Percentiles rank a stretch among this genome's conserved stretches.
These are phyloP conservation scores for Wickerhamomyces bovis DNA, from an alignment of 805 yeast genomes.

Conservation along the genomic window DNA sequence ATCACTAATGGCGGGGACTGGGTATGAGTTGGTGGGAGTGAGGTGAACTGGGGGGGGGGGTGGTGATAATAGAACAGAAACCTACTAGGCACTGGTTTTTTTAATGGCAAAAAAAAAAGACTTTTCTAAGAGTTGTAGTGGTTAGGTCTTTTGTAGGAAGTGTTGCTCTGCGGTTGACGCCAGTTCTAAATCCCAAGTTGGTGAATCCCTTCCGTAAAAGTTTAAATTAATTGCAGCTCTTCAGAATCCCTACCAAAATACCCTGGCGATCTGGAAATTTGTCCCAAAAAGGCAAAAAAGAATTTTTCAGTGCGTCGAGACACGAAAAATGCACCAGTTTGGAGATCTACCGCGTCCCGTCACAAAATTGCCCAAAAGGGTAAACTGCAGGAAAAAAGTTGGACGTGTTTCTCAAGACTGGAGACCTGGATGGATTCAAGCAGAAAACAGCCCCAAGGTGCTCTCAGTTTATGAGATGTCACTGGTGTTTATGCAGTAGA, in stretches of 20 bases:
- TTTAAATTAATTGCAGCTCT: neutral
- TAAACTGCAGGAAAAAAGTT: neutral
- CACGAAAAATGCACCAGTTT: neutral
- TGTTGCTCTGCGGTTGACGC: neutral
- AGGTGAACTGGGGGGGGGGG: too few relatives aligned
- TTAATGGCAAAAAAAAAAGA: too few relatives aligned
- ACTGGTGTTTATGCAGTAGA: too few relatives aligned
- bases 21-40: neutral
- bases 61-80: too few relatives aligned
- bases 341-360: neutral
- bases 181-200: neutral
- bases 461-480: too few relatives aligned
- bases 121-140: neutral
- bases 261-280: neutral
- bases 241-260: neutral
- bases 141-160: neutral
- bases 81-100: neutral
- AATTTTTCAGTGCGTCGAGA: neutral
- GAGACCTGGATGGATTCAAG: too few relatives aligned
- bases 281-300: neutral
- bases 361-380: neutral
- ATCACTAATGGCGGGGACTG: too few relatives aligned
- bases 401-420: too few relatives aligned
- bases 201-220: neutral
- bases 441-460: too few relatives aligned